A percentile compares a stretch with the other conserved stretches of the same genome.
These are phyloP conservation scores for Nidularia sp. DNA, from an alignment of 768 basidiomycete species.

Conservation along the genomic window DNA sequence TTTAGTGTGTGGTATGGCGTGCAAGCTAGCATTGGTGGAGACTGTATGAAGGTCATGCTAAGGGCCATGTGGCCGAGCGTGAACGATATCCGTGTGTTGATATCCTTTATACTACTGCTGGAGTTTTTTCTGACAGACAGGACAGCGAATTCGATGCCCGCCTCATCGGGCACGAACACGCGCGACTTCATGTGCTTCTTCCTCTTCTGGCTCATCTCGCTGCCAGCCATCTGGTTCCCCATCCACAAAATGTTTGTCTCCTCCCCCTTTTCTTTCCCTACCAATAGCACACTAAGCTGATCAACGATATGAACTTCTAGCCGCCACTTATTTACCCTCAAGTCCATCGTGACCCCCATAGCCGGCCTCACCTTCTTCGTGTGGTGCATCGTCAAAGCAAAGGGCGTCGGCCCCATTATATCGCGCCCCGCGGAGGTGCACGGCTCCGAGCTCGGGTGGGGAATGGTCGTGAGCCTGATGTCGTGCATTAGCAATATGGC, in stretches of 20 bases:
- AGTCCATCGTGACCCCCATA: constrained; percentile 67
- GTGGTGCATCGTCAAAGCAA: constrained; percentile 75
- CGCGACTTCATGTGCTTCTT: constrained; percentile 79
- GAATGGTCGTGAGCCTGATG: constrained; percentile 69
- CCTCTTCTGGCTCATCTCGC: constrained; percentile 79
- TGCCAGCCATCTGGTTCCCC: constrained; percentile 80
- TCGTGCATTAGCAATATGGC: constrained; percentile 80
- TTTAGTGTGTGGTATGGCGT: constrained; percentile 73
- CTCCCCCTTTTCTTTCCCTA: constrained; percentile 3
- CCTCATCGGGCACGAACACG: constrained; percentile 70
- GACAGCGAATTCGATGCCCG: constrained; percentile 68
- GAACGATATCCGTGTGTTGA: constrained; percentile 54
- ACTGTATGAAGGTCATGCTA: constrained; percentile 71
- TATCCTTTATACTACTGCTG: background rate
- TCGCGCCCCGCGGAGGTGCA: constrained; percentile 57
- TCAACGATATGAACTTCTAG: constrained; percentile 18
- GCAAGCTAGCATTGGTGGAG: constrained; percentile 79
- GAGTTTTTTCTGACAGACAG: background rate
- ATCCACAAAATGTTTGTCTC: constrained; percentile 69
- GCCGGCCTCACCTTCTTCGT: constrained; percentile 72
- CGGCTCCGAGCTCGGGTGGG: constrained; percentile 71
- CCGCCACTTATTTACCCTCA: constrained; percentile 77
- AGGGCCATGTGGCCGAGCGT: constrained; percentile 74
- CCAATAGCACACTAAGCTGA: background rate
- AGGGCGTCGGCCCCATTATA: constrained; percentile 75